Conservation (phyloP, 2,329 filamentous ascomycete species). For the Bisporella sp. region DNA sequence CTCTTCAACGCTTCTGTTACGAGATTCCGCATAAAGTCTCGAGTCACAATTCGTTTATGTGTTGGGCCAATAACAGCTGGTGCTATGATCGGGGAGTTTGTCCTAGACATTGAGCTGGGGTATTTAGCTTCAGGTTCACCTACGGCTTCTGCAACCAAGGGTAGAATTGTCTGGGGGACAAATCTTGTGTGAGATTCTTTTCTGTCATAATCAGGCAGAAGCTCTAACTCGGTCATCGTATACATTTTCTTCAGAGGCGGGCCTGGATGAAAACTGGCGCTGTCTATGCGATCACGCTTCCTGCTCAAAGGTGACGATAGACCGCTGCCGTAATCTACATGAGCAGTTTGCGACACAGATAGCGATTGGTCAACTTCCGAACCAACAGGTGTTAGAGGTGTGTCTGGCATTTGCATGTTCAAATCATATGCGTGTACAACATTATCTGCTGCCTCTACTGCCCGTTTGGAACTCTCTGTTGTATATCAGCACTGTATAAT, state of each 20-base stretch:
- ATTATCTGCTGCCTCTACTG: slow-evolving; percentile 68
- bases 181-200: background rate
- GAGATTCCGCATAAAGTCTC: slow-evolving; percentile 22
- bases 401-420: slow-evolving; percentile 68
- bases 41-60: slow-evolving; percentile 19
- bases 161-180: background rate
- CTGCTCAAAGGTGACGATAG: slow-evolving; percentile 5
- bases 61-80: slow-evolving; percentile 13
- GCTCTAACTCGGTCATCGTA: slow-evolving; percentile 14
- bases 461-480: slow-evolving; percentile 60
- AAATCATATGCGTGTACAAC: slow-evolving; percentile 70
- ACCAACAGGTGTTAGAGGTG: slow-evolving; percentile 32
- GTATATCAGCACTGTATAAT: slow-evolving; percentile 3
- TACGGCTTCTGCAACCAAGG: background rate
- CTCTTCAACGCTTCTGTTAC: slow-evolving; percentile 20
- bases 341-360: background rate
- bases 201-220: slow-evolving; percentile 5
- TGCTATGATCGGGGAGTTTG: slow-evolving; percentile 2
- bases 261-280: slow-evolving; percentile 9
- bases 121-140: background rate
- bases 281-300: slow-evolving; percentile 14
- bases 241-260: slow-evolving; percentile 22
- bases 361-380: slow-evolving; percentile 6
- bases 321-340: background rate
- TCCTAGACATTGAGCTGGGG: background rate